Percentiles rank a stretch among this genome's conserved stretches.
Evolutionary conservation across 225 moss, liverwort and hornwort species (phyloP).

Genomic region (Sphagnum tenellum): DNA sequence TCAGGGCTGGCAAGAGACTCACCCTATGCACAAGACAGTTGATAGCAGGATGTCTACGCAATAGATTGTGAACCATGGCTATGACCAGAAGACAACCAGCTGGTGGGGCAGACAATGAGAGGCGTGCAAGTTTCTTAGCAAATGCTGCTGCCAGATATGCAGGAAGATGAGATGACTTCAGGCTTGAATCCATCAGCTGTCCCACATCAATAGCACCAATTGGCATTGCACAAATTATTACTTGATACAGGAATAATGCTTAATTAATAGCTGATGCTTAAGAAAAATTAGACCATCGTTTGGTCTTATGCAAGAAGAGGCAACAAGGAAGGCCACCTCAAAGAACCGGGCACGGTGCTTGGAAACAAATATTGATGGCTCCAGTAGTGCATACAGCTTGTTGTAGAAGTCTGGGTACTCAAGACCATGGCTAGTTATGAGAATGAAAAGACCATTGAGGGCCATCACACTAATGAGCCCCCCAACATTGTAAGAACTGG

Average conservation of each 20-base stretch:
- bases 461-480: slow-evolving; percentile 97
- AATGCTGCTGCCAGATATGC: slow-evolving; percentile 95
- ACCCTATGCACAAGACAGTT: slow-evolving; percentile 90
- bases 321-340: slow-evolving; percentile 44
- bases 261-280: too few relatives aligned
- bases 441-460: slow-evolving; percentile 76
- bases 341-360: slow-evolving; percentile 94
- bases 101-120: slow-evolving; percentile 87
- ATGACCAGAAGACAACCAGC: slow-evolving; percentile 84
- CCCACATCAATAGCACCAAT: too few relatives aligned
- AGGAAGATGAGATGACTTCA: slow-evolving; percentile 81
- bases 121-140: slow-evolving; percentile 82
- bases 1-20: slow-evolving; percentile 3
- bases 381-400: slow-evolving; percentile 89
- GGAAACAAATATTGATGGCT: slow-evolving; percentile 92
- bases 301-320: not conserved
- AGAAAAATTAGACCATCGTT: not conserved
- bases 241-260: too few relatives aligned
- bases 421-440: slow-evolving; percentile 73
- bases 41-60: slow-evolving; percentile 89
- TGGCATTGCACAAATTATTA: too few relatives aligned
- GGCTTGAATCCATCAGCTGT: slow-evolving; percentile 80
- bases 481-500: slow-evolving; percentile 76
- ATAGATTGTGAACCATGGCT: slow-evolving; percentile 92
- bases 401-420: slow-evolving; percentile 98